A percentile compares a stretch with the other conserved stretches of the same genome.
These are phyloP conservation scores for Leccinum fuscescens DNA, from an alignment of 1,284 basidiomycete genomes.

Conservation along the genomic window DNA sequence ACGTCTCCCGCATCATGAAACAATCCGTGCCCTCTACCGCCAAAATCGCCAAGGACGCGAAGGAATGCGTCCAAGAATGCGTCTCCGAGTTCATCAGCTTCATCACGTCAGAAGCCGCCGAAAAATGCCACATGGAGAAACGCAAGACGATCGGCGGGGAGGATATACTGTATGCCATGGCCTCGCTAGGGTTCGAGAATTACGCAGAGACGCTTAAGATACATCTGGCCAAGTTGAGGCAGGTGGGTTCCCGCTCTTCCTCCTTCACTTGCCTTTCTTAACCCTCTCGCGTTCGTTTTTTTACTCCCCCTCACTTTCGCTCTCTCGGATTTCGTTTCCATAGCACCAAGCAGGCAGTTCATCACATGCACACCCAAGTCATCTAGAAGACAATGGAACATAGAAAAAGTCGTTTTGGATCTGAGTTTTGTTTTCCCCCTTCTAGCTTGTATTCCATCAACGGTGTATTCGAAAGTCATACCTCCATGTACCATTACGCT, in stretches of 20 bases:
- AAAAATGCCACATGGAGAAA: conserved; percentile 86
- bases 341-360: conserved; percentile 32
- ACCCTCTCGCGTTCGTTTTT: background rate
- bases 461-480: conserved; percentile 19
- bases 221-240: conserved; percentile 83
- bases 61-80: conserved; percentile 95
- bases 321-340: background rate
- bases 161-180: conserved; percentile 88
- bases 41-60: conserved; percentile 96
- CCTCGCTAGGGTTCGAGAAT: conserved; percentile 90
- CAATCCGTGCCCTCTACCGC: conserved; percentile 84
- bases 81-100: conserved; percentile 96
- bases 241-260: conserved; percentile 46
- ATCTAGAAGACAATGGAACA: conserved; percentile 24
- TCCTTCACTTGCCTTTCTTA: background rate
- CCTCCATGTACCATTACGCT: conserved; percentile 13
- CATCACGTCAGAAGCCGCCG: conserved; percentile 88
- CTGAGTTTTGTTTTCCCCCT: background rate
- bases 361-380: conserved; percentile 26
- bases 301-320: background rate
- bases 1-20: conserved; percentile 96
- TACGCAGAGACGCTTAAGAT: conserved; percentile 90
- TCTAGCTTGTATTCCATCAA: conserved; percentile 14
- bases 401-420: background rate
- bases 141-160: conserved; percentile 88